phyloP scores from a whole-genome alignment of 2,329 filamentous ascomycete species.

The Aspergillus arachidicola region DNA sequence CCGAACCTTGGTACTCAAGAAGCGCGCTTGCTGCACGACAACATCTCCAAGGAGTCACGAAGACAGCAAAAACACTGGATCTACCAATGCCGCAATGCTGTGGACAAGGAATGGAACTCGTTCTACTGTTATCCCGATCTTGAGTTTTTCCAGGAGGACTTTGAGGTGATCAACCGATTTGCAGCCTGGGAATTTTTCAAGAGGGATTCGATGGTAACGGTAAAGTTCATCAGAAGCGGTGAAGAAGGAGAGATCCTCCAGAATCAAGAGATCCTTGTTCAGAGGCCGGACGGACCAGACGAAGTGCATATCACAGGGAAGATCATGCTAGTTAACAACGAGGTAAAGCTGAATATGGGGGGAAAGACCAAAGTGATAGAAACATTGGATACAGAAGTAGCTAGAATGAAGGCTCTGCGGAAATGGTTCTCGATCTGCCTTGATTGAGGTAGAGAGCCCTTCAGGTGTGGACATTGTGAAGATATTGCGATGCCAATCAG shows the following conservation, averaged over 20 bases:
- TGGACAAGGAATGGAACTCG: slow-evolving; percentile 41
- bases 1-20: slow-evolving; percentile 59
- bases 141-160: slow-evolving; percentile 44
- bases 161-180: slow-evolving; percentile 44
- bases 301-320: slow-evolving; percentile 31
- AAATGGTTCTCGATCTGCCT: slow-evolving; percentile 47
- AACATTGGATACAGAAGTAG: slow-evolving; percentile 45
- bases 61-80: slow-evolving; percentile 57
- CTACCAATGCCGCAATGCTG: slow-evolving; percentile 45
- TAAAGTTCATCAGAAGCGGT: slow-evolving; percentile 40
- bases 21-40: slow-evolving; percentile 53
- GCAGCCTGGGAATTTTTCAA: slow-evolving; percentile 37
- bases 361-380: slow-evolving; percentile 45
- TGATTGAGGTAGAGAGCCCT: too few species aligned
- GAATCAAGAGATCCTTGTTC: background rate
- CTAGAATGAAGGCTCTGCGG: slow-evolving; percentile 47
- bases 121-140: slow-evolving; percentile 47
- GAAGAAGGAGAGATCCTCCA: slow-evolving; percentile 16
- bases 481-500: too few species aligned
- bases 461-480: too few species aligned
- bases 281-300: background rate
- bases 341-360: slow-evolving; percentile 46
- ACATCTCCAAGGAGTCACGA: slow-evolving; percentile 49
- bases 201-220: slow-evolving; percentile 34
- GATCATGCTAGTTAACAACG: slow-evolving; percentile 31